These are phyloP conservation scores for Russula ochroleuca DNA, from an alignment of 768 basidiomycete genomes.

Conservation along the genomic window DNA sequence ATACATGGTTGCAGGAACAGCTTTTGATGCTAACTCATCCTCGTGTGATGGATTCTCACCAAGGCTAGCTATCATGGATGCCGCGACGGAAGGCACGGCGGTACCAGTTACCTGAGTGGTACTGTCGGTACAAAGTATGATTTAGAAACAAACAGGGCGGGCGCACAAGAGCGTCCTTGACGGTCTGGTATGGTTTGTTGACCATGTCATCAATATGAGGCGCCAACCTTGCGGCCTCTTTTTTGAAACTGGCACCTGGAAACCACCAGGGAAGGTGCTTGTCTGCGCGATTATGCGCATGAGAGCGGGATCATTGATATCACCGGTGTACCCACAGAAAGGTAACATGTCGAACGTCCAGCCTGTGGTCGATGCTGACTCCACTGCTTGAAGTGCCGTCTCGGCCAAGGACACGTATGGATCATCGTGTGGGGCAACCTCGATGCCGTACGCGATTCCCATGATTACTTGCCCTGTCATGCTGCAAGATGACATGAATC, in stretches of 20 bases:
- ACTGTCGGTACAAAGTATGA: neutral
- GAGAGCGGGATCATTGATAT: neutral
- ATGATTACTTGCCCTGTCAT: slow-evolving; percentile 26
- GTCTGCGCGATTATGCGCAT: slow-evolving; percentile 16
- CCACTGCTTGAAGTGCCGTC: slow-evolving; percentile 24
- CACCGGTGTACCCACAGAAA: slow-evolving; percentile 19
- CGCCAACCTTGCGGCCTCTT: slow-evolving; percentile 26
- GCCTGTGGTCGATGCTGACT: slow-evolving; percentile 17
- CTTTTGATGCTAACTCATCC: slow-evolving; percentile 20
- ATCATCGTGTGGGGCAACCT: slow-evolving; percentile 26
- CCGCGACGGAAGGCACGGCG: slow-evolving; percentile 20
- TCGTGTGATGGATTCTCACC: slow-evolving; percentile 16
- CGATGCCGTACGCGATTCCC: slow-evolving; percentile 29
- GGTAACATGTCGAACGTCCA: slow-evolving; percentile 26
- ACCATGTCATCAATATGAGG: slow-evolving; percentile 28
- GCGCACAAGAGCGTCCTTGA: slow-evolving; percentile 24
- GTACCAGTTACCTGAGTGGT: slow-evolving; percentile 4
- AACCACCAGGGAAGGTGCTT: slow-evolving; percentile 31
- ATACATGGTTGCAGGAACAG: slow-evolving; percentile 24
- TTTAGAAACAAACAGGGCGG: neutral
- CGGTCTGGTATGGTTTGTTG: slow-evolving; percentile 29
- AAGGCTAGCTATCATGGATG: slow-evolving; percentile 19
- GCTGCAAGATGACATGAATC: slow-evolving; percentile 15
- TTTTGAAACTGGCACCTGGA: slow-evolving; percentile 32
- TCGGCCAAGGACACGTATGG: slow-evolving; percentile 25